These are phyloP conservation scores for Colletotrichum kahawae DNA, from an alignment of 2,329 filamentous ascomycete species.

Conservation along the genomic window DNA sequence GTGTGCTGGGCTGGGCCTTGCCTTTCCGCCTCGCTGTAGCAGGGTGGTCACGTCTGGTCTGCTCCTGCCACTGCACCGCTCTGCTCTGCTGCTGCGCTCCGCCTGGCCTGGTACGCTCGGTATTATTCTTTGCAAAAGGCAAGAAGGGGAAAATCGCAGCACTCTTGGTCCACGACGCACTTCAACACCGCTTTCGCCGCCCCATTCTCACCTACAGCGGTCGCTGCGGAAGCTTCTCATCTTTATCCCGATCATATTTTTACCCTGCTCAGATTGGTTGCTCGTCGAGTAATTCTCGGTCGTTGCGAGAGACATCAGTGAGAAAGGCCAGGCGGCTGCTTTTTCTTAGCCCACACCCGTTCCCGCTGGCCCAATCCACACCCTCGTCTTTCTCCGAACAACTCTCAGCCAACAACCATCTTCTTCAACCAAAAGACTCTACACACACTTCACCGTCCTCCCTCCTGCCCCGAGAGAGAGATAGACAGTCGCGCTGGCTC, in stretches of 20 bases:
- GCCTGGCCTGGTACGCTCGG: constrained; percentile 4
- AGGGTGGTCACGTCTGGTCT: constrained; percentile 23
- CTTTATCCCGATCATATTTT: not conserved
- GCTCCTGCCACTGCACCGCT: constrained; percentile 12
- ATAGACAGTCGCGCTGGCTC: constrained; percentile 2
- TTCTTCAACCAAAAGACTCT: constrained; percentile 13
- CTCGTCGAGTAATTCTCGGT: constrained; percentile 9
- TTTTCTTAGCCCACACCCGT: constrained; percentile 21
- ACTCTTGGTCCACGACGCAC: constrained; percentile 10
- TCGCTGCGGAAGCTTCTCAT: not conserved
- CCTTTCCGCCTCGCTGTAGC: constrained; percentile 22
- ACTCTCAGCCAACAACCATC: constrained; percentile 22
- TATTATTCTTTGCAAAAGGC: constrained; percentile 23
- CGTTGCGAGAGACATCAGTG: not conserved
- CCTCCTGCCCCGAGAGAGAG: not conserved
- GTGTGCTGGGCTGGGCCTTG: constrained; percentile 23
- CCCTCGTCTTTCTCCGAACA: constrained; percentile 22
- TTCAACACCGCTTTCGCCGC: constrained; percentile 7
- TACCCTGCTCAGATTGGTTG: not conserved
- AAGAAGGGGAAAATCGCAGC: constrained; percentile 18
- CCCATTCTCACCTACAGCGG: constrained; percentile 3
- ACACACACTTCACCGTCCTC: not conserved
- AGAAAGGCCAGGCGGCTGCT: constrained; percentile 20
- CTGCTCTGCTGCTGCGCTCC: not conserved
- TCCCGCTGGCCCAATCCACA: constrained; percentile 13